Evolutionary conservation across 2,329 filamentous ascomycete genomes (phyloP).

Genomic region (Trichoderma hamatum): DNA sequence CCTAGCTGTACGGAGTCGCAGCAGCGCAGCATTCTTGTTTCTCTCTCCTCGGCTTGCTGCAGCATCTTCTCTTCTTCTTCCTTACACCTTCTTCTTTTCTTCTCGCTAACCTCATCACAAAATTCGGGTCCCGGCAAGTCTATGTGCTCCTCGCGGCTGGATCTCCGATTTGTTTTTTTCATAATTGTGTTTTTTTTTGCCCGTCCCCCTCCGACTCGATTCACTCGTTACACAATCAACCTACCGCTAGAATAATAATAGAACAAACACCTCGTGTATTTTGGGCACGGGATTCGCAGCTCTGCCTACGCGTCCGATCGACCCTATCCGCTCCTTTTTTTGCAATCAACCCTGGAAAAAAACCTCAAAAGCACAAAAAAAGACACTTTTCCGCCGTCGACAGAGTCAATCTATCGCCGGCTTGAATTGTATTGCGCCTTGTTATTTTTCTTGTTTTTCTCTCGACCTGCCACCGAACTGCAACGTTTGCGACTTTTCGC

Average conservation of each 20-base stretch:
- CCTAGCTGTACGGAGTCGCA: constrained; percentile 14
- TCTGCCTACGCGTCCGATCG: constrained; percentile 15
- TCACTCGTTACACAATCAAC: constrained; percentile 20
- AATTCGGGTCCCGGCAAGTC: constrained; percentile 27
- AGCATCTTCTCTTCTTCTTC: background rate
- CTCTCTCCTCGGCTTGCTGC: constrained; percentile 12
- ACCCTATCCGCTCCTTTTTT: constrained; percentile 19
- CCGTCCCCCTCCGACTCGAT: constrained; percentile 6
- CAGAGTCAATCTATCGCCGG: background rate
- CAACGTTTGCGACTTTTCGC: background rate
- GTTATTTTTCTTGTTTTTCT: background rate
- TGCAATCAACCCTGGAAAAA: background rate
- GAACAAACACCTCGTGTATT: constrained; percentile 23
- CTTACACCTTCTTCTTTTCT: background rate
- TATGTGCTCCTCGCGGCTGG: constrained; percentile 27
- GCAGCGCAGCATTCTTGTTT: background rate
- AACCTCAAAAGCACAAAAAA: constrained; percentile 5
- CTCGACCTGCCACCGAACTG: background rate
- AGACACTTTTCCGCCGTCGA: constrained; percentile 1
- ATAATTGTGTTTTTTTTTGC: constrained; percentile 8
- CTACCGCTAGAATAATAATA: constrained; percentile 25
- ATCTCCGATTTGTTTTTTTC: constrained; percentile 21
- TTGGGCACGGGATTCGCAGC: constrained; percentile 16
- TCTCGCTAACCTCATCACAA: constrained; percentile 2
- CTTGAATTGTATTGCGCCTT: constrained; percentile 16